Evolutionary conservation across 169 alveolate genomes (phyloP).

Genomic region (Perkinsus olseni): DNA sequence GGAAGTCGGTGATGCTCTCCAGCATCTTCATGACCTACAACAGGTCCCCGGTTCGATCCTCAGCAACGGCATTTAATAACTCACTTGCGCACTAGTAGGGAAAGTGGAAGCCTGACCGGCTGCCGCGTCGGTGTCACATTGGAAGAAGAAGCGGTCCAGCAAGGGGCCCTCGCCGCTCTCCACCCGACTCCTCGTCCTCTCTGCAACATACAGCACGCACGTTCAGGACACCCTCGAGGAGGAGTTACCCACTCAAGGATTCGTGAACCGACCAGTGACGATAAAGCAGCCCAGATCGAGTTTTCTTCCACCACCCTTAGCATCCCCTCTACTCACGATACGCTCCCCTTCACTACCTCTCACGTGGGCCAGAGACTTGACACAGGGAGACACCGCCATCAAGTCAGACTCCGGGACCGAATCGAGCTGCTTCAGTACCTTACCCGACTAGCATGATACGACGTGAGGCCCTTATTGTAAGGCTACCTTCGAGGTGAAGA

Average conservation of each 20-base stretch:
- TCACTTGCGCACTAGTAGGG: not conserved
- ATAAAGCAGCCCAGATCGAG: too few species aligned
- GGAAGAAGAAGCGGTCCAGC: not conserved
- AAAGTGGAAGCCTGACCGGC: not conserved
- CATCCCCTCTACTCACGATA: not conserved
- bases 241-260: too few species aligned
- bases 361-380: not conserved
- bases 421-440: not conserved
- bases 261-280: not conserved
- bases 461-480: not conserved
- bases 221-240: too few species aligned
- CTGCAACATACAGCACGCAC: too few species aligned
- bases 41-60: not conserved
- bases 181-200: not conserved
- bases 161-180: not conserved
- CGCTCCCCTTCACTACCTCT: not conserved
- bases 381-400: not conserved
- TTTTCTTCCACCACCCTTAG: too few species aligned
- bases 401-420: not conserved
- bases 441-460: not conserved
- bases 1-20: not conserved
- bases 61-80: not conserved
- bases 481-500: not conserved
- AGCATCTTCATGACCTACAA: not conserved
- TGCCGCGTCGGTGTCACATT: not conserved